Conservation (phyloP, 164 flowering plant species). For the Stephania yunnanensis region DNA sequence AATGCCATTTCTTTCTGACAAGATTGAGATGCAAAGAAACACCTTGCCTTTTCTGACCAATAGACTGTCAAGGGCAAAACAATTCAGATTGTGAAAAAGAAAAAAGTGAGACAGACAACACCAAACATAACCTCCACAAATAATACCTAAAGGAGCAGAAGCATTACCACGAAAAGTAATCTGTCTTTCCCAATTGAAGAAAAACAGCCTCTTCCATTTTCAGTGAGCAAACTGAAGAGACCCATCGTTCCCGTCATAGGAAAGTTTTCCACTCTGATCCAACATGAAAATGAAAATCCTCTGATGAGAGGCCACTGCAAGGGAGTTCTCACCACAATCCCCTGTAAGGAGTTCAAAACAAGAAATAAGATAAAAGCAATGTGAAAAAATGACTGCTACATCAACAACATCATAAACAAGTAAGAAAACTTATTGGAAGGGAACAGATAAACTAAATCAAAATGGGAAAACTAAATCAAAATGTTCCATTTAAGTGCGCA, state of each 20-base stretch:
- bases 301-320: slow-evolving; percentile 86
- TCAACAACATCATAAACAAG: background rate
- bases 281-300: slow-evolving; percentile 96
- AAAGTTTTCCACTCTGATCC: slow-evolving; percentile 88
- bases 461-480: background rate
- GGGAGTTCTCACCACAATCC: slow-evolving; percentile 70
- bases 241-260: slow-evolving; percentile 74
- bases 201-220: slow-evolving; percentile 84
- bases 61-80: slow-evolving; percentile 47
- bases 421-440: background rate
- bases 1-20: slow-evolving; percentile 78
- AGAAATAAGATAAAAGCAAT: slow-evolving; percentile 1
- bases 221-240: slow-evolving; percentile 82
- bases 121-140: background rate
- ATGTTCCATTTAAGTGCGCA: background rate
- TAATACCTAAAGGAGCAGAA: background rate
- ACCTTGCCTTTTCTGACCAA: slow-evolving; percentile 70
- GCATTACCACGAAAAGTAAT: slow-evolving; percentile 69
- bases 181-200: slow-evolving; percentile 64
- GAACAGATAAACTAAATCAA: background rate
- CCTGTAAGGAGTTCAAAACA: slow-evolving; percentile 33
- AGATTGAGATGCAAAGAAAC: slow-evolving; percentile 51
- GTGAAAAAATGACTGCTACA: background rate
- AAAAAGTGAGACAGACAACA: background rate
- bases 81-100: background rate